Evolutionary conservation across 2,329 filamentous ascomycete species (phyloP).

Genomic region (Ophiognomonia clavigignenti-juglandacearum): DNA sequence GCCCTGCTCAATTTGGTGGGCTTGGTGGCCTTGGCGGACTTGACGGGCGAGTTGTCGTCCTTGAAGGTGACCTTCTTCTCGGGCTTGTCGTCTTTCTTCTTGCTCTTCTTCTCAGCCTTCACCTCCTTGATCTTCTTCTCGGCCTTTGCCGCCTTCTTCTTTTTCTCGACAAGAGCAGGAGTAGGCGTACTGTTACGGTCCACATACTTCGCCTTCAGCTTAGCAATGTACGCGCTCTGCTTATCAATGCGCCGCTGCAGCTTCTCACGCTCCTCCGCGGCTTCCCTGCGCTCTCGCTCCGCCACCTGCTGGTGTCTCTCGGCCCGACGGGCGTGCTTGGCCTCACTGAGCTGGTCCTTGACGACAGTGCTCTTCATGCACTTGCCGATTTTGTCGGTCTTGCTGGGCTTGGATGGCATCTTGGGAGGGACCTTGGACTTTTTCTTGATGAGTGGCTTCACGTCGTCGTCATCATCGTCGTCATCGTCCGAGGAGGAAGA

Average conservation of each 20-base stretch:
- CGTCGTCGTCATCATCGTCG: not conserved
- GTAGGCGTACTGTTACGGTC: no score
- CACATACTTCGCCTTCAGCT: slow-evolving; percentile 7
- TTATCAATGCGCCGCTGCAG: slow-evolving; percentile 1
- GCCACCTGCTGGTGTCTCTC: slow-evolving; percentile 8
- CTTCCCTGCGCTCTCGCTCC: slow-evolving; percentile 1
- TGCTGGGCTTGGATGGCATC: not conserved
- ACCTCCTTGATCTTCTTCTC: not conserved
- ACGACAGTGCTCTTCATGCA: slow-evolving; percentile 2
- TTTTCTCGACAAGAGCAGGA: no score
- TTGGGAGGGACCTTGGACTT: not conserved
- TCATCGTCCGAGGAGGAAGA: slow-evolving; percentile 3
- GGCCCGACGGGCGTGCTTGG: not conserved
- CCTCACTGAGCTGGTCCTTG: not conserved
- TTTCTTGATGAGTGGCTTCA: slow-evolving; percentile 3
- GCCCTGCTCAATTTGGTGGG: no score
- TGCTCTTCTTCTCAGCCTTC: not conserved
- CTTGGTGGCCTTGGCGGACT: no score
- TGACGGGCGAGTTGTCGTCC: not conserved
- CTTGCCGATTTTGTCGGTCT: no score
- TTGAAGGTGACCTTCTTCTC: not conserved
- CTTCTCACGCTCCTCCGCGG: slow-evolving; percentile 2
- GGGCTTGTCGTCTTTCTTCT: not conserved
- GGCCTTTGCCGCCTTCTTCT: no score
- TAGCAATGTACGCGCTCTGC: slow-evolving; percentile 7